phyloP scores from a whole-genome alignment of 768 basidiomycete genomes.

The Lepiota brunneoincarnata region DNA sequence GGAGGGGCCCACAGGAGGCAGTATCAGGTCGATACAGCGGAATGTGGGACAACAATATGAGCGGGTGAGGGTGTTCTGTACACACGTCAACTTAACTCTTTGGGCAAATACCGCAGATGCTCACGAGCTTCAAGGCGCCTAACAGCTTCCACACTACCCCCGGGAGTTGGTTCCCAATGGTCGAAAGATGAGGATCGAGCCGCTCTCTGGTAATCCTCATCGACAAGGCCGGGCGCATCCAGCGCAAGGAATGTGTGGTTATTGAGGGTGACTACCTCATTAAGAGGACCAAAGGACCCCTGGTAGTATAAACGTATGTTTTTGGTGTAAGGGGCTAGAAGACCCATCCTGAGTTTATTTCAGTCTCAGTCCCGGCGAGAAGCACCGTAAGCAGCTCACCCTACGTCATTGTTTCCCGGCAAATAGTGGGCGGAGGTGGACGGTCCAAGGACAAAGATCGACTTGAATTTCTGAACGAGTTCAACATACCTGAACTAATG shows the following conservation, averaged over 20 bases:
- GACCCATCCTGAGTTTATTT: slow-evolving; percentile 45
- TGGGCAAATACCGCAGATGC: slow-evolving; percentile 10
- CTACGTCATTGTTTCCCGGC: slow-evolving; percentile 83
- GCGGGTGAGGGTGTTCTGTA: slow-evolving; percentile 36
- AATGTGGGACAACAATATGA: slow-evolving; percentile 82
- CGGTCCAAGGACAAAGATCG: slow-evolving; percentile 48
- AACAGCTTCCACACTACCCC: slow-evolving; percentile 62
- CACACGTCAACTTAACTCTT: slow-evolving; percentile 7
- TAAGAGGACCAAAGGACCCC: slow-evolving; percentile 65
- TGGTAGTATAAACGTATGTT: slow-evolving; percentile 58
- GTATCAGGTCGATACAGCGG: slow-evolving; percentile 76
- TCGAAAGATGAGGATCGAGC: slow-evolving; percentile 46
- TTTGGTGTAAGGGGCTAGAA: slow-evolving; percentile 46
- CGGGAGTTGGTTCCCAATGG: slow-evolving; percentile 50
- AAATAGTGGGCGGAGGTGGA: slow-evolving; percentile 50
- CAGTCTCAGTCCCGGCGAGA: neutral
- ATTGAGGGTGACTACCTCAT: slow-evolving; percentile 55
- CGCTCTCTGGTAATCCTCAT: slow-evolving; percentile 74
- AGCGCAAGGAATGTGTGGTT: slow-evolving; percentile 74
- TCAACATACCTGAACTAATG: slow-evolving; percentile 49
- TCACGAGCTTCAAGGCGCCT: slow-evolving; percentile 41
- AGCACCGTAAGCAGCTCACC: slow-evolving; percentile 33
- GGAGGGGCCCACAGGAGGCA: slow-evolving; percentile 71
- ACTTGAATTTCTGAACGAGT: slow-evolving; percentile 60
- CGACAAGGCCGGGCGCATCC: slow-evolving; percentile 77